phyloP scores from a whole-genome alignment of 2,329 filamentous ascomycete genomes.

The Penicillium sp. region DNA sequence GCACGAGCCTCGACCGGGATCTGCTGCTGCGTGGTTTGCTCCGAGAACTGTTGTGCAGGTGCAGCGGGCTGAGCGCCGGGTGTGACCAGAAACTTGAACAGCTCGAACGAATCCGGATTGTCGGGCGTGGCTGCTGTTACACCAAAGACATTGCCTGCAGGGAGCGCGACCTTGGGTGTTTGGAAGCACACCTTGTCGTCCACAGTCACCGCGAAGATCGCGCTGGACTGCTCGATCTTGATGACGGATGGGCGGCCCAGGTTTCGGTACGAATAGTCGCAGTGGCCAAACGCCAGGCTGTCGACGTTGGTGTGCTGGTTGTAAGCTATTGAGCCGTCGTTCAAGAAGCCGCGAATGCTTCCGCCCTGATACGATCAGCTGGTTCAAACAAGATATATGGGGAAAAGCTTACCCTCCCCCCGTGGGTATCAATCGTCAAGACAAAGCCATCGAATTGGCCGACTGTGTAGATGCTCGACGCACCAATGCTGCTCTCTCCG shows the following conservation, averaged over 20 bases:
- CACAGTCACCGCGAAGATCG: constrained; percentile 70
- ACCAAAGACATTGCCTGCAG: constrained; percentile 77
- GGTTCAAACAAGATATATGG: not conserved
- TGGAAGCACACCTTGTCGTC: constrained; percentile 81
- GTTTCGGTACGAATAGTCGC: constrained; percentile 86
- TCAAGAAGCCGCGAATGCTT: constrained; percentile 85
- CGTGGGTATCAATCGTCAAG: constrained; percentile 79
- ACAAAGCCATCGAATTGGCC: constrained; percentile 86
- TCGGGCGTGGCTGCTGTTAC: constrained; percentile 85
- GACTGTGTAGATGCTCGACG: constrained; percentile 78
- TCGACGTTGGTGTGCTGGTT: constrained; percentile 72
- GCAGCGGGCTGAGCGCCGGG: constrained; percentile 24
- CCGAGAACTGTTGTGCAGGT: constrained; percentile 32
- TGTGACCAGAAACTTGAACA: constrained; percentile 77
- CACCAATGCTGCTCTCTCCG: constrained; percentile 61
- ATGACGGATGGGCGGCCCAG: constrained; percentile 77
- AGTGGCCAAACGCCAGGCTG: constrained; percentile 86
- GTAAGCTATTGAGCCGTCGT: constrained; percentile 82
- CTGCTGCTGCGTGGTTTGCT: constrained; percentile 24
- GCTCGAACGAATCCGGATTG: constrained; percentile 88
- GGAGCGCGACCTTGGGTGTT: constrained; percentile 70
- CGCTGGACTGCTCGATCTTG: constrained; percentile 64
- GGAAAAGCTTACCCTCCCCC: constrained; percentile 51
- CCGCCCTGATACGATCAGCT: constrained; percentile 52
- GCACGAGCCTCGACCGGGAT: constrained; percentile 28